Conservation (phyloP, 305 asterid genomes). For the Coffea humblotiana region DNA sequence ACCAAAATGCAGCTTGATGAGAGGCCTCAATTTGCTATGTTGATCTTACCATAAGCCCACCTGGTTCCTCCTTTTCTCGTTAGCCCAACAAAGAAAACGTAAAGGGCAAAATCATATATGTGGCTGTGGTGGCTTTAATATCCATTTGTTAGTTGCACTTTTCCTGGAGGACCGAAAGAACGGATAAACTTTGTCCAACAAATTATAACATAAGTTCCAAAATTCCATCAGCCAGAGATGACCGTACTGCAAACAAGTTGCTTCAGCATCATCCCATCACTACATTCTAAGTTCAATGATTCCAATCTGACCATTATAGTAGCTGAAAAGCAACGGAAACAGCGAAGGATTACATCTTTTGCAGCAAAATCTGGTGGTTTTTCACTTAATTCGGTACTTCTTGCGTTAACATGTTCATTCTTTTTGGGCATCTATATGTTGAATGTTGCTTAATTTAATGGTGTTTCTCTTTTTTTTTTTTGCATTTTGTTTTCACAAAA, state of each 20-base stretch:
- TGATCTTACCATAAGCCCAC: too few relatives aligned
- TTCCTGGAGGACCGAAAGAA: not conserved
- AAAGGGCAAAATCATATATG: not conserved
- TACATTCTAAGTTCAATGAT: not conserved
- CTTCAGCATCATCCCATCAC: constrained; percentile 3
- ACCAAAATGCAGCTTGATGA: too few relatives aligned
- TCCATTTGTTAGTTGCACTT: not conserved
- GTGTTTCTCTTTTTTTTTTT: not conserved
- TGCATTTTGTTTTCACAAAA: too few relatives aligned
- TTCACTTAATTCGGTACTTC: constrained; percentile 34
- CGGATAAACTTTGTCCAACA: not conserved
- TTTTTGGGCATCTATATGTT: not conserved
- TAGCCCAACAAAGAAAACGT: too few relatives aligned
- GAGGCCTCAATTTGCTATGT: too few relatives aligned
- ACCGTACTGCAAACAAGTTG: constrained; percentile 1
- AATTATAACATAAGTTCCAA: not conserved
- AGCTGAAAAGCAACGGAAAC: constrained; percentile 28
- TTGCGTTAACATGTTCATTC: not conserved
- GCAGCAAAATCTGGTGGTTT: constrained; percentile 69
- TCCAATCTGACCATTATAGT: constrained; percentile 5
- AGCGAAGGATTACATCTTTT: constrained; percentile 21
- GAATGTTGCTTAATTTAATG: not conserved
- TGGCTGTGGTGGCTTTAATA: not conserved
- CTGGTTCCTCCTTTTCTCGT: too few relatives aligned
- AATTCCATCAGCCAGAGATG: constrained; percentile 20